Evolutionary conservation across 352 stramenopile genomes (phyloP).

Genomic region (Chrysophaeum taylorii): DNA sequence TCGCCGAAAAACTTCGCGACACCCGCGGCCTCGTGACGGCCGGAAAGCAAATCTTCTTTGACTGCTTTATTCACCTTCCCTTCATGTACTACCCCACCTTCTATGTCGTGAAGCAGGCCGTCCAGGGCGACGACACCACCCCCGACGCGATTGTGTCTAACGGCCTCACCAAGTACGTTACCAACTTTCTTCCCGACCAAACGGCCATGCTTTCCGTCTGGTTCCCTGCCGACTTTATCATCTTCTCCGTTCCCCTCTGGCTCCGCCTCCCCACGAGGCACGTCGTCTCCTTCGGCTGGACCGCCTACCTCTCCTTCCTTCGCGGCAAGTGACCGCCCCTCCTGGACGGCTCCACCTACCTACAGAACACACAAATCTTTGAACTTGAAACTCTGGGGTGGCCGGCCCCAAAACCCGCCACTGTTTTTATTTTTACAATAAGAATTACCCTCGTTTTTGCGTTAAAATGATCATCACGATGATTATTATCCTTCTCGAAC

Average conservation of each 20-base stretch:
- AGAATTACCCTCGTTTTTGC: too few species aligned
- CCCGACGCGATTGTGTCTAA: not conserved
- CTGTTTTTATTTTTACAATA: too few species aligned
- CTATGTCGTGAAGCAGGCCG: slow-evolving; percentile 53
- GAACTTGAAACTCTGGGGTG: too few species aligned
- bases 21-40: slow-evolving; percentile 45
- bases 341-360: too few species aligned
- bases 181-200: slow-evolving; percentile 18
- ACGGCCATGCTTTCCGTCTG: slow-evolving; percentile 20
- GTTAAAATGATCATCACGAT: too few species aligned
- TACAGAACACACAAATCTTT: too few species aligned
- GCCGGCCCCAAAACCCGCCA: too few species aligned
- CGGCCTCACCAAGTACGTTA: slow-evolving; percentile 14
- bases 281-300: slow-evolving; percentile 62
- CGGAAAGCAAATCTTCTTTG: slow-evolving; percentile 53
- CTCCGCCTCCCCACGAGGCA: slow-evolving; percentile 60
- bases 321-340: too few species aligned
- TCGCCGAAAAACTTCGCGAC: slow-evolving; percentile 49
- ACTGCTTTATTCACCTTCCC: slow-evolving; percentile 53
- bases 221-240: slow-evolving; percentile 27
- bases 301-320: slow-evolving; percentile 56
- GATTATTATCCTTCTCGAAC: too few species aligned
- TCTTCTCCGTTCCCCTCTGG: slow-evolving; percentile 51
- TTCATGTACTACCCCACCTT: slow-evolving; percentile 57
- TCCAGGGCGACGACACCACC: slow-evolving; percentile 28